Conservation (phyloP, 345 rosid species). For the Aquilaria sinensis region DNA sequence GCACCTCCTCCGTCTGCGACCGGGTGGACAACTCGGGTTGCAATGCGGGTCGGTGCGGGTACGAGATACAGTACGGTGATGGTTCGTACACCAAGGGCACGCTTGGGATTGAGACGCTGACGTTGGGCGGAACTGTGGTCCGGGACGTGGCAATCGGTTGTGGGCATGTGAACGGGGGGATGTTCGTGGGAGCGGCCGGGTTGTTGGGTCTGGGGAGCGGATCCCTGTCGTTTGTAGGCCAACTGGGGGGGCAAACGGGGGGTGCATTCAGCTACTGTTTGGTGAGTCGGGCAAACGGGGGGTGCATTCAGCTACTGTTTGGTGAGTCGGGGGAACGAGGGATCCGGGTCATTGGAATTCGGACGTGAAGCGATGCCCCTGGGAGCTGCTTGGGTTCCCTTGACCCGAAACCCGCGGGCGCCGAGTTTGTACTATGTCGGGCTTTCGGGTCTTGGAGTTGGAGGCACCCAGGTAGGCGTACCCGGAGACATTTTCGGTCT, state of each 20-base stretch:
- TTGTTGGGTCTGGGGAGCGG: slow-evolving; percentile 80
- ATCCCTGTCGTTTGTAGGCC: slow-evolving; percentile 73
- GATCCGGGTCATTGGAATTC: slow-evolving; percentile 65
- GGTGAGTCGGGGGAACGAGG: slow-evolving; percentile 55
- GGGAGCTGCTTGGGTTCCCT: slow-evolving; percentile 85
- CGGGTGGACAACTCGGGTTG: slow-evolving; percentile 63
- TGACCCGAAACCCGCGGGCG: slow-evolving; percentile 59
- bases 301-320: slow-evolving; percentile 83
- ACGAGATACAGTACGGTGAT: slow-evolving; percentile 83
- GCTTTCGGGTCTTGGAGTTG: slow-evolving; percentile 70
- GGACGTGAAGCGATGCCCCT: slow-evolving; percentile 68
- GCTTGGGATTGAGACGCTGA: slow-evolving; percentile 72
- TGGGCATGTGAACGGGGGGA: slow-evolving; percentile 75
- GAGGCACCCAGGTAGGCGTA: slow-evolving; percentile 47
- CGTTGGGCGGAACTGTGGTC: slow-evolving; percentile 47
- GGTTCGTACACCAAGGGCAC: slow-evolving; percentile 89
- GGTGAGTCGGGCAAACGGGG: slow-evolving; percentile 75
- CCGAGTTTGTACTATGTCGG: slow-evolving; percentile 73
- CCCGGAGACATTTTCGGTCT: slow-evolving; percentile 44
- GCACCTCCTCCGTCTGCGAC: slow-evolving; percentile 66
- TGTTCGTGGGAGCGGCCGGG: slow-evolving; percentile 89
- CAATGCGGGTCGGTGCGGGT: slow-evolving; percentile 61
- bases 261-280: slow-evolving; percentile 83
- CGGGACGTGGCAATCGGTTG: slow-evolving; percentile 77
- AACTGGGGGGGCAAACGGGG: slow-evolving; percentile 67